Evolutionary conservation across 2,329 filamentous ascomycete species (phyloP), one percentile per base, ranked within the genome.

Genomic region (Torrubiella hemipterigena): DNA sequence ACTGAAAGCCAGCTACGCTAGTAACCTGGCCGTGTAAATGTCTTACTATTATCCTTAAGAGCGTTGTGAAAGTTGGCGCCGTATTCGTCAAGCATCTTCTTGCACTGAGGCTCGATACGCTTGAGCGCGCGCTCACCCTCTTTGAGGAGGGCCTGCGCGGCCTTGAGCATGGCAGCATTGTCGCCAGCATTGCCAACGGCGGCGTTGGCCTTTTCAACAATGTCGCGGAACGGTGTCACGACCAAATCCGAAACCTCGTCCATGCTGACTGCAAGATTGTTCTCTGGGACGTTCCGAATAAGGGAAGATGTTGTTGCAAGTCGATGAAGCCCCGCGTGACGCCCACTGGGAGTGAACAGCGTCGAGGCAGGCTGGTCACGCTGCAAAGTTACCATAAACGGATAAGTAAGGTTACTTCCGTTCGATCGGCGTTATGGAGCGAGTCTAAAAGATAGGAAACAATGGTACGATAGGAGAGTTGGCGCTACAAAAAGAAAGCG

Each of bases 11-110:
- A 19, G n/a, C 1, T 17, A 14, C 7, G 5, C 25, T 17, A 16
- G n/a, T 15, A 16, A 18, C 10, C n/a, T 10, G 18, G 24, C 10
- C 24, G 3, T 21, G 10, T 22, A n/a, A 13, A 12, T 13, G 10
- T 39, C 59, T 42, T 51, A 73, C 69, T 64, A 38, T 70, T 65
- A 31, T 69, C 67, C 38, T 65, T 68, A 17, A 74, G 53, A 6
- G 63, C 62, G 37, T 63, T 51, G 14, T 67, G 47, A 39, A 74
- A 73, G 37, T 55, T 60, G 16, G 48, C 39, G 5, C 64, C 63
- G 32, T 67, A 71, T 22, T 69, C 61, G 6, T 63, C 58, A 26
- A 61, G 46, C 28, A 63, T 54, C 32, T 61, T 65, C 36, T 51
- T 56, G 44, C 66, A 71, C 10, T 69, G 46, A 21, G 66, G 65